A percentile compares a stretch with the other conserved stretches of the same genome.
phyloP scores from a whole-genome alignment of 305 asterid genomes.

The Euphrasia arctica region DNA sequence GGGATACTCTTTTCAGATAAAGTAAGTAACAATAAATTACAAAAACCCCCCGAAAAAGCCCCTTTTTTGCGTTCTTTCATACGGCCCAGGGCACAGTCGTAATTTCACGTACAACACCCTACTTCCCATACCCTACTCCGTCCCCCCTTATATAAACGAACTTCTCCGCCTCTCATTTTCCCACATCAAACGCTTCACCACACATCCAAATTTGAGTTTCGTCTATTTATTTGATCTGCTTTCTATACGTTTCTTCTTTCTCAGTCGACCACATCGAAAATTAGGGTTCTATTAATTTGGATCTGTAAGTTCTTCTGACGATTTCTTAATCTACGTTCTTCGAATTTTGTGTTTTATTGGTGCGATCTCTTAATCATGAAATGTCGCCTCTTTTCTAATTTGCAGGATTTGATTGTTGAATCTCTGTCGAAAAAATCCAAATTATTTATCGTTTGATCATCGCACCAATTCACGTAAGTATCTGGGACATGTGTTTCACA shows the following conservation, averaged over 20 bases:
- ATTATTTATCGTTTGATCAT: background rate
- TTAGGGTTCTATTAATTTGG: background rate
- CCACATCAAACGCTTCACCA: slow-evolving; percentile 18
- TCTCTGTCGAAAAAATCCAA: background rate
- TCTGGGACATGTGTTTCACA: background rate
- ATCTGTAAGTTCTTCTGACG: background rate
- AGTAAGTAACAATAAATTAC: too few relatives aligned
- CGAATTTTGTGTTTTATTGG: background rate
- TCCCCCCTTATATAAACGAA: slow-evolving; percentile 19
- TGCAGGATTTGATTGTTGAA: slow-evolving; percentile 8
- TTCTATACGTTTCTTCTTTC: background rate
- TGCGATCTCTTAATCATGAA: background rate
- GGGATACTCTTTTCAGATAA: too few relatives aligned
- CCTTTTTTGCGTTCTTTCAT: too few relatives aligned
- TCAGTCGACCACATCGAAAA: slow-evolving; percentile 21
- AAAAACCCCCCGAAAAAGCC: too few relatives aligned
- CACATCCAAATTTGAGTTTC: slow-evolving; percentile 7
- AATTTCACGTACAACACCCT: slow-evolving; percentile 6
- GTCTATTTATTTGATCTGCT: background rate
- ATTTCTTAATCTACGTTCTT: background rate
- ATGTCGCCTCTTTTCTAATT: background rate
- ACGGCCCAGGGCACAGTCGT: background rate
- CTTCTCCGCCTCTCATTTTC: background rate
- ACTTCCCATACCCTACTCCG: background rate
- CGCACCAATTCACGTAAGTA: slow-evolving; percentile 24